A percentile compares a stretch with the other conserved stretches of the same genome.
These are phyloP conservation scores for Lithohypha guttulata DNA, from an alignment of 2,329 filamentous ascomycete genomes.

Conservation along the genomic window DNA sequence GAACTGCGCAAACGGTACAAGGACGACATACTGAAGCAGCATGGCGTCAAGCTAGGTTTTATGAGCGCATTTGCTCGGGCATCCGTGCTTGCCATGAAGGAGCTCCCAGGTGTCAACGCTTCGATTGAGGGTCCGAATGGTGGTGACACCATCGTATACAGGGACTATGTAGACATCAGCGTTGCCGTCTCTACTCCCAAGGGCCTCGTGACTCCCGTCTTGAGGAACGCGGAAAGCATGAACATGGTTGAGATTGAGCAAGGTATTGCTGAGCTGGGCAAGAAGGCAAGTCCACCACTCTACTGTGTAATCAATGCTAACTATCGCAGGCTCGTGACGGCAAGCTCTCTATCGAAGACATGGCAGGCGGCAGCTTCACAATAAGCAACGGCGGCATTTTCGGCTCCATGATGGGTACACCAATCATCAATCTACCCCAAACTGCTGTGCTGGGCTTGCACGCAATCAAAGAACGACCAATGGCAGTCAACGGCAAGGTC, in stretches of 20 bases:
- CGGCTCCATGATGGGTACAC: constrained; percentile 91
- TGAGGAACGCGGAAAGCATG: constrained; percentile 82
- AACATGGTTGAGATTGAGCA: constrained; percentile 84
- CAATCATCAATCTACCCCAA: constrained; percentile 68
- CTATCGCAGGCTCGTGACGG: constrained; percentile 66
- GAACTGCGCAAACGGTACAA: constrained; percentile 97
- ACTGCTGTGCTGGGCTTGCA: constrained; percentile 76
- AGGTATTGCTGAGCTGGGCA: constrained; percentile 83
- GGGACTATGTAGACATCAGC: constrained; percentile 95
- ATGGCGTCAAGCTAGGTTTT: constrained; percentile 95
- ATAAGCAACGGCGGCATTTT: constrained; percentile 97
- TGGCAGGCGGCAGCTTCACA: constrained; percentile 96
- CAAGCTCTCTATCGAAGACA: constrained; percentile 97
- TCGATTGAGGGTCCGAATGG: constrained; percentile 93
- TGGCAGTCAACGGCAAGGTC: constrained; percentile 84
- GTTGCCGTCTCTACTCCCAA: constrained; percentile 96
- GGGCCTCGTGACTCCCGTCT: constrained; percentile 90
- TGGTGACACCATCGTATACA: constrained; percentile 95
- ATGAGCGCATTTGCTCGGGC: constrained; percentile 96
- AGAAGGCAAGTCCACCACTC: constrained; percentile 55
- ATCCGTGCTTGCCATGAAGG: constrained; percentile 81
- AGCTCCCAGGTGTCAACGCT: constrained; percentile 88
- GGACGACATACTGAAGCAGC: constrained; percentile 91
- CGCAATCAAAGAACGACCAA: constrained; percentile 88
- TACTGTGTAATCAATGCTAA: constrained; percentile 11